Evolutionary conservation across 2,329 filamentous ascomycete genomes (phyloP).

Genomic region (Fusarium xyrophilum): DNA sequence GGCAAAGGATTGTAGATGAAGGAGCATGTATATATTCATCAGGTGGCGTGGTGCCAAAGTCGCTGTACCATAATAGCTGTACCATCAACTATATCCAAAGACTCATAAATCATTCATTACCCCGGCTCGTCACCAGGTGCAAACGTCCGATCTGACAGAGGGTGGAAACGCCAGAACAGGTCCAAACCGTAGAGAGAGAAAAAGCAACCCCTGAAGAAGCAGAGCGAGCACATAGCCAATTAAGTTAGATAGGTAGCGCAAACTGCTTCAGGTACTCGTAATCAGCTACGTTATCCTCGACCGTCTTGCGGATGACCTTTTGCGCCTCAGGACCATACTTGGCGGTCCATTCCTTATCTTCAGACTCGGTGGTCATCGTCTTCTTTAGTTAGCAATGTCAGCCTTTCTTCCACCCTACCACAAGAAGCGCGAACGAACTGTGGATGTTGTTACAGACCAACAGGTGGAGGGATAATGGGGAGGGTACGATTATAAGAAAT

Average conservation of each 20-base stretch:
- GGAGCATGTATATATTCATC: slow-evolving; percentile 31
- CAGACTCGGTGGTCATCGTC: slow-evolving; percentile 67
- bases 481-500: slow-evolving; percentile 21
- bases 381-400: slow-evolving; percentile 55
- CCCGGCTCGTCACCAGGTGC: slow-evolving; percentile 9
- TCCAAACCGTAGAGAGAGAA: slow-evolving; percentile 7
- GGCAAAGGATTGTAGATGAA: slow-evolving; percentile 21
- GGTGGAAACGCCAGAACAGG: slow-evolving; percentile 3
- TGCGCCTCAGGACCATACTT: slow-evolving; percentile 78
- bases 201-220: not conserved
- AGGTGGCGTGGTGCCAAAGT: slow-evolving; percentile 37
- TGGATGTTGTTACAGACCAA: slow-evolving; percentile 34
- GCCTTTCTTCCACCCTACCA: slow-evolving; percentile 32
- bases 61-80: slow-evolving; percentile 43
- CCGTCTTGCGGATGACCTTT: slow-evolving; percentile 72
- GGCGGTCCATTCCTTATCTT: slow-evolving; percentile 74
- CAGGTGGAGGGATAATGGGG: slow-evolving; percentile 24
- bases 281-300: slow-evolving; percentile 73
- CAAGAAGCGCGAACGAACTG: slow-evolving; percentile 33
- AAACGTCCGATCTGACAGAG: slow-evolving; percentile 22
- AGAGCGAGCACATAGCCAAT: not conserved
- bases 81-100: slow-evolving; percentile 40
- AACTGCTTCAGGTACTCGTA: slow-evolving; percentile 87
- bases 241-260: slow-evolving; percentile 33
- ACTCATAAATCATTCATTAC: slow-evolving; percentile 28